Evolutionary conservation across 2,329 filamentous ascomycete species (phyloP).

Genomic region (Dothistroma pini): DNA sequence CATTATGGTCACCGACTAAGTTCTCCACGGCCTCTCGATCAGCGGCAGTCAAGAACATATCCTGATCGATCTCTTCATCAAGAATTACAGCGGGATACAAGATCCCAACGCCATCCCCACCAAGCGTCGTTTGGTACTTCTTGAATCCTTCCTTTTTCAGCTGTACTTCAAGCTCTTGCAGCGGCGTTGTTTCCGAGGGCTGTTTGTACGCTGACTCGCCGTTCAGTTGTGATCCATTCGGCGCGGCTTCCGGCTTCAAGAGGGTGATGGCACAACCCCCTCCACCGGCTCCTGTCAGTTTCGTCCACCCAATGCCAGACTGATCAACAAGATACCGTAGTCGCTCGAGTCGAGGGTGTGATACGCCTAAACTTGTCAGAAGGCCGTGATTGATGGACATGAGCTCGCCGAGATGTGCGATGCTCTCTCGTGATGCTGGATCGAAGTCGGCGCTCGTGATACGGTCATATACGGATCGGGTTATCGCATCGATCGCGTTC

Average conservation of each 20-base stretch:
- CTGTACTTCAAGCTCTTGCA: constrained; percentile 61
- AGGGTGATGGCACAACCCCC: constrained; percentile 95
- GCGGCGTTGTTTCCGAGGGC: constrained; percentile 16
- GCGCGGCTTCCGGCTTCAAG: constrained; percentile 59
- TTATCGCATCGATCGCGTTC: constrained; percentile 76
- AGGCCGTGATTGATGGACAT: constrained; percentile 94
- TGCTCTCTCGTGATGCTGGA: constrained; percentile 56
- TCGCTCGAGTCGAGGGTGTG: constrained; percentile 87
- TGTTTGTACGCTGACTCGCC: constrained; percentile 12
- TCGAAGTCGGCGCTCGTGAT: constrained; percentile 63
- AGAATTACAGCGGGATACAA: constrained; percentile 88
- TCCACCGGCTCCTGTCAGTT: constrained; percentile 91
- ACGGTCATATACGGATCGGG: constrained; percentile 54
- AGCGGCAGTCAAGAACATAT: constrained; percentile 79
- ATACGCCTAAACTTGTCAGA: constrained; percentile 86
- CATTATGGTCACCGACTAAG: constrained; percentile 61
- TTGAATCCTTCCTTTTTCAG: constrained; percentile 63
- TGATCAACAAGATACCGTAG: constrained; percentile 89
- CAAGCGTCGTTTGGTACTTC: constrained; percentile 84
- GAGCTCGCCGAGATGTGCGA: constrained; percentile 77
- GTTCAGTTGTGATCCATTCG: constrained; percentile 13
- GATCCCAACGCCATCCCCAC: constrained; percentile 89
- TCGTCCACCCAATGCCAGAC: constrained; percentile 90
- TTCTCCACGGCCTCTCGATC: constrained; percentile 82
- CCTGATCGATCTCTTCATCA: constrained; percentile 90